These are phyloP conservation scores for Phytophthora hibernalis DNA, from an alignment of 352 stramenopile species.

Conservation along the genomic window DNA sequence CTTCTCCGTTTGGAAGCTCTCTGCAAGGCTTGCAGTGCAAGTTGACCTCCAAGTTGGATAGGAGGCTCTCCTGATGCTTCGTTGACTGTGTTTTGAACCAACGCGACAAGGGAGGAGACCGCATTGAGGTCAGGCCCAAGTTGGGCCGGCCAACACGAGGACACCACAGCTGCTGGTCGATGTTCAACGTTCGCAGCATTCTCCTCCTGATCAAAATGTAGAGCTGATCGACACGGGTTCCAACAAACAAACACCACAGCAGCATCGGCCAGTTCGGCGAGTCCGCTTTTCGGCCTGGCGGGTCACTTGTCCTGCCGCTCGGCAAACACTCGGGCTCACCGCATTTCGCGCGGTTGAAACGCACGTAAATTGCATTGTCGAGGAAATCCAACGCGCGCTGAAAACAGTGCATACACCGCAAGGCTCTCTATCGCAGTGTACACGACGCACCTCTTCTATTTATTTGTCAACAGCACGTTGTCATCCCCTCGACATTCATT, in stretches of 20 bases:
- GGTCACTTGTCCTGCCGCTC: not conserved
- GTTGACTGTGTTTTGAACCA: slow-evolving; percentile 1
- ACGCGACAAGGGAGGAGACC: not conserved
- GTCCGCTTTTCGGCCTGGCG: slow-evolving; percentile 1
- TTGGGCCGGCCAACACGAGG: not conserved
- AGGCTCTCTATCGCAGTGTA: not conserved
- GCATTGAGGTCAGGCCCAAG: slow-evolving; percentile 5
- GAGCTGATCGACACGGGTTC: not conserved
- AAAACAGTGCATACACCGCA: not conserved
- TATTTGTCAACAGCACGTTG: not conserved
- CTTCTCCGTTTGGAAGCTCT: slow-evolving; percentile 1
- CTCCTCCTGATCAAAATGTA: not conserved
- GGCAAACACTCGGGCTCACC: not conserved
- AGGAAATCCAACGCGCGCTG: not conserved
- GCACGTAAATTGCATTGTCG: not conserved
- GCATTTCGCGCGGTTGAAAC: not conserved
- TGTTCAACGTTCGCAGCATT: not conserved
- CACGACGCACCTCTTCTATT: not conserved
- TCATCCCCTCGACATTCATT: not conserved
- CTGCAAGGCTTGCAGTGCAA: too few species aligned
- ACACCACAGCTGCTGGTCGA: not conserved
- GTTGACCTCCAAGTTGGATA: too few species aligned
- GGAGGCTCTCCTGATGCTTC: slow-evolving; percentile 21
- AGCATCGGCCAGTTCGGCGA: not conserved
- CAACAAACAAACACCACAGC: not conserved